A percentile compares a stretch with the other conserved stretches of the same genome.
phyloP scores from a whole-genome alignment of 768 basidiomycete species.

The Wakefieldia striispora region DNA sequence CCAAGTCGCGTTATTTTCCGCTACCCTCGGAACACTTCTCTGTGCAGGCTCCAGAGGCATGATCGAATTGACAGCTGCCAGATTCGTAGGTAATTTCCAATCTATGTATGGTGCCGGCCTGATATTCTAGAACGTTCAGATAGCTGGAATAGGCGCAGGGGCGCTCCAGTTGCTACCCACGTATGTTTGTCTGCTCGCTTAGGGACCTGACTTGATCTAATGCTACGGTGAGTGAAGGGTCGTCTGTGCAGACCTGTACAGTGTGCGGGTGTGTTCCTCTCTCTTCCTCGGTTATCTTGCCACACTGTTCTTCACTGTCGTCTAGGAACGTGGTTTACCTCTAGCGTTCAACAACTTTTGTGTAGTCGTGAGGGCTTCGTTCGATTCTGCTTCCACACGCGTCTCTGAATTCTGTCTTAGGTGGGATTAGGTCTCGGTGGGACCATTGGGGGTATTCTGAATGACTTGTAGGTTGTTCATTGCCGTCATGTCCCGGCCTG shows the following conservation, averaged over 20 bases:
- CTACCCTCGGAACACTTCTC: slow-evolving; percentile 10
- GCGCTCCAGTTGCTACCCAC: slow-evolving; percentile 10
- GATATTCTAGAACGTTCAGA: not conserved
- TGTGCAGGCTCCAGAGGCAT: slow-evolving; percentile 11
- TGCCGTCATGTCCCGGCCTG: not conserved
- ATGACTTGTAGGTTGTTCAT: slow-evolving; percentile 8
- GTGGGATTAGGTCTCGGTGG: slow-evolving; percentile 14
- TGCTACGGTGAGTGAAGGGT: slow-evolving; percentile 1
- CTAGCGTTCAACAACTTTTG: slow-evolving; percentile 45
- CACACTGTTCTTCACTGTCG: not conserved
- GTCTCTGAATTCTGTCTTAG: not conserved
- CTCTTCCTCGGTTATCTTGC: not conserved
- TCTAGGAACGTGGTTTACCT: slow-evolving; percentile 4
- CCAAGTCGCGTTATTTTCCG: slow-evolving; percentile 10
- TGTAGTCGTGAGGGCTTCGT: slow-evolving; percentile 3
- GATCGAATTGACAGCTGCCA: slow-evolving; percentile 9
- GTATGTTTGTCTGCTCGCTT: not conserved
- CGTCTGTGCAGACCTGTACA: slow-evolving; percentile 12
- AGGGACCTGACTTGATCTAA: not conserved
- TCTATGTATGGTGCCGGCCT: too few relatives aligned
- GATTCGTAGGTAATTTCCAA: slow-evolving; percentile 6
- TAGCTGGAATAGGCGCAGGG: slow-evolving; percentile 13
- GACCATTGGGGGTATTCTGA: slow-evolving; percentile 9
- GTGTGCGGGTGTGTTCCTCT: slow-evolving; percentile 2
- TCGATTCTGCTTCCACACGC: not conserved